Percentiles rank a stretch among this genome's conserved stretches.
phyloP scores from a whole-genome alignment of 2,329 filamentous ascomycete species.

The Paramyrothecium sp. region DNA sequence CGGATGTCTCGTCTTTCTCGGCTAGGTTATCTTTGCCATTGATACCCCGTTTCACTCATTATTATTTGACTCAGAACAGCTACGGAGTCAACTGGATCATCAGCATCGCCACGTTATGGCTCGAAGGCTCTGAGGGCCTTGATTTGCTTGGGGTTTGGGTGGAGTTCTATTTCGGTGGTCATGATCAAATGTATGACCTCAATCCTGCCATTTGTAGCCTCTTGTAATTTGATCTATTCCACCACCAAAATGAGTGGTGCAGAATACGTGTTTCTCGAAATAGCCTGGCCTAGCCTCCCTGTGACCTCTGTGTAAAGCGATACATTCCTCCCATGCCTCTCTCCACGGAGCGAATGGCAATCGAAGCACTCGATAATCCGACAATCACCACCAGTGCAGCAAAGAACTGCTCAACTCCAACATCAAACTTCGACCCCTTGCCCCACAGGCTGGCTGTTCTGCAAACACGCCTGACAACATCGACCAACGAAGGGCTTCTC shows the following conservation, averaged over 20 bases:
- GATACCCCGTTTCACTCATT: not conserved
- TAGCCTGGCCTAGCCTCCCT: too few relatives aligned
- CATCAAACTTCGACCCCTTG: not conserved
- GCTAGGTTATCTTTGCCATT: not conserved
- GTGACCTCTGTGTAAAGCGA: too few relatives aligned
- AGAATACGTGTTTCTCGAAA: not conserved
- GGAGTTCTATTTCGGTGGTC: too few relatives aligned
- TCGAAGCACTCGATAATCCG: too few relatives aligned
- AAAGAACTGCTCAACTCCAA: too few relatives aligned
- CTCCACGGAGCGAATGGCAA: too few relatives aligned
- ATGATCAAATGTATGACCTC: too few relatives aligned
- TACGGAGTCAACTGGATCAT: not conserved
- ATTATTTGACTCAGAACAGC: not conserved
- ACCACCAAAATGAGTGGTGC: not conserved
- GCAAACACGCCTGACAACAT: conserved; percentile 25
- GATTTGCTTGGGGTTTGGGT: too few relatives aligned
- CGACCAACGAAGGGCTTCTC: conserved; percentile 25
- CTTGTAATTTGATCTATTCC: not conserved
- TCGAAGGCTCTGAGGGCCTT: not conserved
- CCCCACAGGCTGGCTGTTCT: conserved; percentile 3
- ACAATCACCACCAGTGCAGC: too few relatives aligned
- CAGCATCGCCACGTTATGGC: not conserved
- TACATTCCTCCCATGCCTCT: too few relatives aligned
- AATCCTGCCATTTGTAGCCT: not conserved
- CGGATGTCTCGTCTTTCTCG: not conserved